Evolutionary conservation across 371 early-diverging fungal species (phyloP), one percentile per base, ranked within the genome.

Genomic region (Zychaea mexicana): DNA sequence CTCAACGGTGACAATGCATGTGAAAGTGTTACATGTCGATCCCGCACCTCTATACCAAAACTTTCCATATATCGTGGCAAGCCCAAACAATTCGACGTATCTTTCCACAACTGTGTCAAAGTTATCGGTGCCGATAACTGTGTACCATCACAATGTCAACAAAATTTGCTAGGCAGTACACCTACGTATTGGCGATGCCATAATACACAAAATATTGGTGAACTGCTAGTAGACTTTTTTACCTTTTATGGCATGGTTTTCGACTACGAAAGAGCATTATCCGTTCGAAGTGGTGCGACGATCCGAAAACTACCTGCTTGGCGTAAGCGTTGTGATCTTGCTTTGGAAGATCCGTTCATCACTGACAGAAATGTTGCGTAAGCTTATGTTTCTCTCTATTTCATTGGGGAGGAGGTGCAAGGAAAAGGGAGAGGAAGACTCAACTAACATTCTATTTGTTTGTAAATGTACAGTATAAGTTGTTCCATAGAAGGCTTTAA

Each of bases 271-370:
- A 9, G 13, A 12, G 6, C 30, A 1, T 17, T 61, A 36, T 36
- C 36, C 30, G 36, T 45, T 13, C 42, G 26, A 2, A 26, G 32
- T 7, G 27, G 31, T 8, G 24, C 17, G 21, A n/a, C 21, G 19
- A 19, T 30, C 19, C 21, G 52, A 7, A 19, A 33, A 28, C 10
- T 26, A 56, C 9, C 31, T 1, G 3, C 3, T 12, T 49, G 42
- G 42, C 7, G 42, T 12, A 42, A 42, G 15, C 42, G 42, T 17
- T 3, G 15, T 36, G 8, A 13, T 19, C 36, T 68, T 19, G 68
- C 42, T 10, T 56, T 68, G 4, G 27, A 55, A 19, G 68, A 68
- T 55, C 68, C 68, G 3, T 68, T 68, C 22, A 68, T 68, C 45
- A 22, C 12, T 7, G 42, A 27, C 1, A 52, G 68, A 17, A 68